Conservation (phyloP, 352 stramenopile genomes). For the Stramenopiles sp. region DNA sequence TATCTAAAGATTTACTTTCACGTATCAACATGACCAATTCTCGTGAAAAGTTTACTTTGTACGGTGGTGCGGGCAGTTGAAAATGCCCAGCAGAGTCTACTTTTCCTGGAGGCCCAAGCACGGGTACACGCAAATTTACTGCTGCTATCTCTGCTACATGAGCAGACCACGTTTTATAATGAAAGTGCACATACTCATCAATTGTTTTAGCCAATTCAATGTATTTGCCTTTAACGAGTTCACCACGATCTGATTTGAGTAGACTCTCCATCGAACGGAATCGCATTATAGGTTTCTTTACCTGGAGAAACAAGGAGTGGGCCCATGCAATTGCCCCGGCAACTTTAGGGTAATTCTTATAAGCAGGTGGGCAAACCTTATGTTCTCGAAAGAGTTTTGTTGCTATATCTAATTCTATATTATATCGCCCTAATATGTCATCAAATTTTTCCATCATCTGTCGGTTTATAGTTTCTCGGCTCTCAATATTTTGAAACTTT, state of each 20-base stretch:
- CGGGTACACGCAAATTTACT: conserved; percentile 75
- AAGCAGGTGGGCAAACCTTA: conserved; percentile 56
- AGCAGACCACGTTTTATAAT: conserved; percentile 75
- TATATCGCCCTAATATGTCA: conserved; percentile 85
- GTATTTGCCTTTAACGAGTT: conserved; percentile 80
- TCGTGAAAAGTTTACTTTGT: conserved; percentile 72
- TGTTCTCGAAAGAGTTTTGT: conserved; percentile 61
- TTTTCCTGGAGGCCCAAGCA: conserved; percentile 51
- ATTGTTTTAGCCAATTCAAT: conserved; percentile 69
- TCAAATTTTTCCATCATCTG: conserved; percentile 91
- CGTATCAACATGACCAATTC: conserved; percentile 82
- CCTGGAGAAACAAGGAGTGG: conserved; percentile 53
- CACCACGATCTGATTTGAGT: conserved; percentile 59
- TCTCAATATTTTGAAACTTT: conserved; percentile 88
- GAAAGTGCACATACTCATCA: conserved; percentile 68
- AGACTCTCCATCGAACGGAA: conserved; percentile 73
- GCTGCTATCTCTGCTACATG: conserved; percentile 58
- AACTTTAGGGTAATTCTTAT: conserved; percentile 75
- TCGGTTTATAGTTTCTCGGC: conserved; percentile 79
- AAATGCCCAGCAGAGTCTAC: conserved; percentile 25
- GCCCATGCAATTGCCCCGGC: conserved; percentile 57
- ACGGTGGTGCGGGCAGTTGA: conserved; percentile 56
- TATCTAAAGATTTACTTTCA: conserved; percentile 81
- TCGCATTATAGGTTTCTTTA: conserved; percentile 76
- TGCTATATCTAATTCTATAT: conserved; percentile 73